A percentile compares a stretch with the other conserved stretches of the same genome.
Conservation (phyloP, 306 rosid species). For the Gleditsia sinensis region DNA sequence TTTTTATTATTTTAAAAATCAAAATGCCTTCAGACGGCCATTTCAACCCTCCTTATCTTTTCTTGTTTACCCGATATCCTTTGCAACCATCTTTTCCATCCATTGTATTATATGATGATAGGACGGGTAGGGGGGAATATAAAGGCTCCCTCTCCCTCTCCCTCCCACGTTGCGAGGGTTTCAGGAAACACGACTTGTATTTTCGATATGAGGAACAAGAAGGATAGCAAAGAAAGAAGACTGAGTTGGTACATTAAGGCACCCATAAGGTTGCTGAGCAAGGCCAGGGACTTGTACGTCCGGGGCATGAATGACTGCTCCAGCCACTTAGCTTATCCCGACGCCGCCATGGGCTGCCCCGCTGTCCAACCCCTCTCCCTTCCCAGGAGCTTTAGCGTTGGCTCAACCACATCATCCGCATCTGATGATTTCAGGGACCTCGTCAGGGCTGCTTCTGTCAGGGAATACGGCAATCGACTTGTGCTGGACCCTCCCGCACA, state of each 20-base stretch:
- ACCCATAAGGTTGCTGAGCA: constrained; percentile 45
- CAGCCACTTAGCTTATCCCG: constrained; percentile 18
- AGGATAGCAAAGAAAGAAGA: constrained; percentile 27
- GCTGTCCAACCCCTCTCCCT: constrained; percentile 25
- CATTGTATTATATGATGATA: no score
- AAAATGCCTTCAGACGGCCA: no score
- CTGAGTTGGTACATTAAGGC: constrained; percentile 40
- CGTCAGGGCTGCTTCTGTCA: constrained; percentile 44
- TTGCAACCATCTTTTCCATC: neutral
- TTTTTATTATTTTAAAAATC: no score
- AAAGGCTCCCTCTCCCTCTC: no score
- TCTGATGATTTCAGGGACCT: constrained; percentile 56
- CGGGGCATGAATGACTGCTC: constrained; percentile 50
- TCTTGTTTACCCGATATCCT: neutral
- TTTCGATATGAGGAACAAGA: constrained; percentile 33
- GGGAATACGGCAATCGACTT: neutral
- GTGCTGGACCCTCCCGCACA: neutral
- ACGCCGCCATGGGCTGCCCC: constrained; percentile 42
- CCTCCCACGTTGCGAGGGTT: neutral
- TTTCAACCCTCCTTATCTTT: no score
- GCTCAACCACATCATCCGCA: constrained; percentile 17
- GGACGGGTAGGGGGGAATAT: neutral
- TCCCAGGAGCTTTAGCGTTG: constrained; percentile 58
- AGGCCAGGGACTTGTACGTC: constrained; percentile 56
- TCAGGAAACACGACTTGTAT: neutral